Evolutionary conservation across 768 basidiomycete genomes (phyloP), one percentile per base, ranked within the genome.

Genomic region (Panellus pusillus): DNA sequence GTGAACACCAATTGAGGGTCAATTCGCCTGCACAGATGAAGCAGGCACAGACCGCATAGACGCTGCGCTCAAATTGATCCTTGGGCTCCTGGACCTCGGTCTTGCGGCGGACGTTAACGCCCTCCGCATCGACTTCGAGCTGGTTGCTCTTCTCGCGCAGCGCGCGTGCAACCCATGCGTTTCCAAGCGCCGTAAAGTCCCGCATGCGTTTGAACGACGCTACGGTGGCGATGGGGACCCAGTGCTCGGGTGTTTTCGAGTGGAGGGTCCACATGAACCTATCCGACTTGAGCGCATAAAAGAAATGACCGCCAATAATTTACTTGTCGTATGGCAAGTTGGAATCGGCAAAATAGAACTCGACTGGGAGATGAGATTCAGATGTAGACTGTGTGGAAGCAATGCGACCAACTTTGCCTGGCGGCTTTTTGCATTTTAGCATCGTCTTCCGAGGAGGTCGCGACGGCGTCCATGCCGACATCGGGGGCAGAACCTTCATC

Each of bases 231-330:
- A 98, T 79, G 1, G 94, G 86, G 6, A 98, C 82, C 93, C 93
- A 98, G 64, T 97, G 92, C 38, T 91, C 86, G 1, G 81, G 75
- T 58, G 86, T 86, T 58, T 87, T 85, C 20, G 84, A 82, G 68
- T 96, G 85, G 43, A 95, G 73, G 3, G 89, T 84, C 93, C 93
- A 98, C 90, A 97, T 93, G 77, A 94, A 97, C 73, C 92, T 93
- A 53, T 7, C 45, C 32, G 29, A 17, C 20, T 50, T 19, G 44
- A 47, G 18, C 47, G 42, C 41, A 36, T 0, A 11, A 14, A 3
- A 17, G 40, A 39, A 40, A 35, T 0, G 12, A 29, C 9, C 29
- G 39, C 15, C 31, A 14, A 35, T 44, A 18, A 52, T 78, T 24
- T 63, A 88, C 88, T 84, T 89, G 78, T 93, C 91, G 60, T 82